Conservation (phyloP, 225 moss, liverwort and hornwort genomes). For the Pleurozium schreberi region DNA sequence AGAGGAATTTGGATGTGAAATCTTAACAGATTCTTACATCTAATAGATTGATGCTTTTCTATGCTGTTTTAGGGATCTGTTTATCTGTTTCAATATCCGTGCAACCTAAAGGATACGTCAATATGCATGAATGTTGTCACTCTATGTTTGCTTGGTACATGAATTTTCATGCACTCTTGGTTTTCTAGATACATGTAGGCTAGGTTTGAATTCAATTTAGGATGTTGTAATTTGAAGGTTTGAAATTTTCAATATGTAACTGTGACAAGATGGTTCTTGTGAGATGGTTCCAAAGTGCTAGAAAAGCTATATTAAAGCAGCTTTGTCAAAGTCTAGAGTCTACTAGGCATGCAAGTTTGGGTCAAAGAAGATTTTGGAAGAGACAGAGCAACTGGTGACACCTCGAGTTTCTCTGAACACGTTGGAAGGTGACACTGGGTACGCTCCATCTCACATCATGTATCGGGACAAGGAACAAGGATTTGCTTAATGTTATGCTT, state of each 20-base stretch:
- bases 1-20: neutral
- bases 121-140: neutral
- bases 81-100: neutral
- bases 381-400: slow-evolving; percentile 45
- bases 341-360: slow-evolving; percentile 36
- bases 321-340: slow-evolving; percentile 38
- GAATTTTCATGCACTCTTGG: neutral
- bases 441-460: neutral
- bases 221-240: neutral
- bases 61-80: neutral
- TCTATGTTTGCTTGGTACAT: neutral
- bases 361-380: slow-evolving; percentile 24
- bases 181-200: neutral
- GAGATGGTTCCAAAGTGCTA: slow-evolving; percentile 67
- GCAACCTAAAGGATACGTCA: neutral
- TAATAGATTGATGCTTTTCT: neutral
- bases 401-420: slow-evolving; percentile 69
- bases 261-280: slow-evolving; percentile 31
- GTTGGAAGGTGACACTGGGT: slow-evolving; percentile 96
- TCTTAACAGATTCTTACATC: neutral
- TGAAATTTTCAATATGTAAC: neutral
- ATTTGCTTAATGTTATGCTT: no score
- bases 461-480: neutral
- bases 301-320: slow-evolving; percentile 51
- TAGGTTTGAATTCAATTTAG: neutral